A percentile compares a stretch with the other conserved stretches of the same genome.
Conservation (phyloP, 2,329 filamentous ascomycete genomes). For the Talaromyces sp. region DNA sequence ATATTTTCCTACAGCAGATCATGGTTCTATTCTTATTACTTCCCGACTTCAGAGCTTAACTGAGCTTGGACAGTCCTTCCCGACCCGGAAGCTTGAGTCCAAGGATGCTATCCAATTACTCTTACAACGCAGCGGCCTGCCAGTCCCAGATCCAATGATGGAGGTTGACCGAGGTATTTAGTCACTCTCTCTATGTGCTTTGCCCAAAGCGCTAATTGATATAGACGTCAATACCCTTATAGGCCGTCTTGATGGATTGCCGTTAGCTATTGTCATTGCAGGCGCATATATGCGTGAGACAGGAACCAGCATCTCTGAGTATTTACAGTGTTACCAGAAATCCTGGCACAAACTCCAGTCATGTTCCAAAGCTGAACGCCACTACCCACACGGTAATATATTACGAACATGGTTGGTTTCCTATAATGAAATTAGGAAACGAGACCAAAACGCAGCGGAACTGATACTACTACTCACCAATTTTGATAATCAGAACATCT, state of each 20-base stretch:
- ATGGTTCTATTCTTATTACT: slow-evolving; percentile 43
- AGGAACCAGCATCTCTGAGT: slow-evolving; percentile 31
- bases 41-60: slow-evolving; percentile 28
- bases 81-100: slow-evolving; percentile 25
- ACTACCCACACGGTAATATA: slow-evolving; percentile 23
- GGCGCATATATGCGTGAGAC: slow-evolving; percentile 40
- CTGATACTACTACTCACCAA: slow-evolving; percentile 39
- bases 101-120: background rate
- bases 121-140: background rate
- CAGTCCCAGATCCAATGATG: background rate
- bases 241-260: slow-evolving; percentile 38
- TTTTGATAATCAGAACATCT: slow-evolving; percentile 42
- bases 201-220: too few species aligned
- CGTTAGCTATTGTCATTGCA: slow-evolving; percentile 44
- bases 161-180: background rate
- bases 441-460: slow-evolving; percentile 23
- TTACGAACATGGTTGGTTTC: slow-evolving; percentile 33
- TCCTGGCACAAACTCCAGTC: slow-evolving; percentile 28
- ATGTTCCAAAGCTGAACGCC: slow-evolving; percentile 12
- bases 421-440: slow-evolving; percentile 29
- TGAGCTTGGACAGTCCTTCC: slow-evolving; percentile 27
- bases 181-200: too few species aligned
- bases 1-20: too few species aligned
- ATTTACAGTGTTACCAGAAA: slow-evolving; percentile 35
- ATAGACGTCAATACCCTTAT: slow-evolving; percentile 24